phyloP scores from a whole-genome alignment of 1,284 basidiomycete genomes.

The Trichosporon sp. region DNA sequence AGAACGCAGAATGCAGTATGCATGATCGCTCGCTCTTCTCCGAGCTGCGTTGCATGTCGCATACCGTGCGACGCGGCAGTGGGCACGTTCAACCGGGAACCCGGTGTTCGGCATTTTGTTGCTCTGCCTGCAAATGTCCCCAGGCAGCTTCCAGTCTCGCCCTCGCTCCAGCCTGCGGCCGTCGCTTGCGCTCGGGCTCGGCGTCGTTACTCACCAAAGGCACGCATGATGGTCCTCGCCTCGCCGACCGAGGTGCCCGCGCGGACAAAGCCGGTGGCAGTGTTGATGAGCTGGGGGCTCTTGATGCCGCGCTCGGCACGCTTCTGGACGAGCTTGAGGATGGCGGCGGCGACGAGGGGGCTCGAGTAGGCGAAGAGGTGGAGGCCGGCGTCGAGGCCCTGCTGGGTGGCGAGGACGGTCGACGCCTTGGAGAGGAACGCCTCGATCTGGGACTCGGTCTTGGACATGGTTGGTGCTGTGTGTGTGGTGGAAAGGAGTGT shows the following conservation, averaged over 20 bases:
- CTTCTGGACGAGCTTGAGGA: slow-evolving; percentile 37
- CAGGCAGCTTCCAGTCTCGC: too few relatives aligned
- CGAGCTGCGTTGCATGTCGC: not conserved
- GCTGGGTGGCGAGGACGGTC: slow-evolving; percentile 32
- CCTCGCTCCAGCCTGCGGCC: too few relatives aligned
- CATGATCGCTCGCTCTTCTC: not conserved
- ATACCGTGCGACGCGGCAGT: not conserved
- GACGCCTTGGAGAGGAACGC: slow-evolving; percentile 29
- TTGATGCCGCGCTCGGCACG: slow-evolving; percentile 18
- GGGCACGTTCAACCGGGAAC: not conserved
- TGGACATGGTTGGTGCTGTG: slow-evolving; percentile 12
- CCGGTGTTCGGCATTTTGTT: not conserved
- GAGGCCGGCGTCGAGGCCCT: slow-evolving; percentile 44
- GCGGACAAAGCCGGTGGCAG: slow-evolving; percentile 35
- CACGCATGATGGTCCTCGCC: slow-evolving; percentile 45
- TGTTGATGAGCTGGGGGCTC: slow-evolving; percentile 22
- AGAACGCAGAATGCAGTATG: too few relatives aligned
- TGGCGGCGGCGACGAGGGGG: slow-evolving; percentile 36
- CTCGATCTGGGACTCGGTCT: not conserved
- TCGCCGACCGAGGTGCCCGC: slow-evolving; percentile 37
- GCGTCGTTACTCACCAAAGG: slow-evolving; percentile 36
- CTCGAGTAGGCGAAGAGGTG: slow-evolving; percentile 46
- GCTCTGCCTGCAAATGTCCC: too few relatives aligned
- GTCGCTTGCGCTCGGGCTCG: too few relatives aligned
- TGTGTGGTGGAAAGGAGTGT: not conserved